Percentiles rank a stretch among this genome's conserved stretches.
Conservation (phyloP, 2,329 filamentous ascomycete genomes). For the Teratosphaeriaceae sp. region DNA sequence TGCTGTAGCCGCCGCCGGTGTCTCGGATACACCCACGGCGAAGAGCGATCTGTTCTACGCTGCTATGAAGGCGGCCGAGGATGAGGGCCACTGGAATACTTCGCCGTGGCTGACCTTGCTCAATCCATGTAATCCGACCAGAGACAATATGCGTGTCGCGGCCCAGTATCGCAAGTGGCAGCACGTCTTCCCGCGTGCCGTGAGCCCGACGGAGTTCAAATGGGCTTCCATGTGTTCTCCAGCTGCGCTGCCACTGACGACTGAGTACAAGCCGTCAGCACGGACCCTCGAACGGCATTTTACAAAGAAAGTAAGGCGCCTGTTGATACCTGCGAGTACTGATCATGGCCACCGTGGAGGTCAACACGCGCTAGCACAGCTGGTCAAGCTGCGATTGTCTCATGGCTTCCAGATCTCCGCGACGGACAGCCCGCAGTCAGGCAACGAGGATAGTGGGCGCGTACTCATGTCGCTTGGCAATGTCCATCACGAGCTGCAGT, state of each 20-base stretch:
- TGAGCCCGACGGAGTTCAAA: constrained; percentile 81
- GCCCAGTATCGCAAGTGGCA: constrained; percentile 92
- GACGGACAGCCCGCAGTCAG: background rate
- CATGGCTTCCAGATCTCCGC: constrained; percentile 79
- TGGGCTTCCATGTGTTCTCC: constrained; percentile 96
- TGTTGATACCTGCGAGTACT: constrained; percentile 72
- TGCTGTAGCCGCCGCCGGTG: constrained; percentile 12
- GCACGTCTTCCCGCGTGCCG: constrained; percentile 83
- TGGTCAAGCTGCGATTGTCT: constrained; percentile 79
- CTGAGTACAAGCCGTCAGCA: constrained; percentile 83
- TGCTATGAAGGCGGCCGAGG: constrained; percentile 8
- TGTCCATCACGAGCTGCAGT: constrained; percentile 86
- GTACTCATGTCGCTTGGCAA: constrained; percentile 91
- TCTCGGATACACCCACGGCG: constrained; percentile 20
- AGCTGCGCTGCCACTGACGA: constrained; percentile 85
- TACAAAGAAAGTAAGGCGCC: constrained; percentile 46
- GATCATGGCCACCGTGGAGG: constrained; percentile 65
- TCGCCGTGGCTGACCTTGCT: constrained; percentile 89
- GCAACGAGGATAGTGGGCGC: constrained; percentile 42
- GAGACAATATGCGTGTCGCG: constrained; percentile 61
- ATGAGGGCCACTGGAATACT: constrained; percentile 35
- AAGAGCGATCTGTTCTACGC: constrained; percentile 8
- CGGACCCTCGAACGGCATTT: constrained; percentile 80
- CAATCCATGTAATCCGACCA: constrained; percentile 86
- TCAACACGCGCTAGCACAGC: constrained; percentile 73